Percentiles rank a stretch among this genome's conserved stretches.
Evolutionary conservation across 2,329 filamentous ascomycete species (phyloP).

Genomic region (Fusarium sp.): DNA sequence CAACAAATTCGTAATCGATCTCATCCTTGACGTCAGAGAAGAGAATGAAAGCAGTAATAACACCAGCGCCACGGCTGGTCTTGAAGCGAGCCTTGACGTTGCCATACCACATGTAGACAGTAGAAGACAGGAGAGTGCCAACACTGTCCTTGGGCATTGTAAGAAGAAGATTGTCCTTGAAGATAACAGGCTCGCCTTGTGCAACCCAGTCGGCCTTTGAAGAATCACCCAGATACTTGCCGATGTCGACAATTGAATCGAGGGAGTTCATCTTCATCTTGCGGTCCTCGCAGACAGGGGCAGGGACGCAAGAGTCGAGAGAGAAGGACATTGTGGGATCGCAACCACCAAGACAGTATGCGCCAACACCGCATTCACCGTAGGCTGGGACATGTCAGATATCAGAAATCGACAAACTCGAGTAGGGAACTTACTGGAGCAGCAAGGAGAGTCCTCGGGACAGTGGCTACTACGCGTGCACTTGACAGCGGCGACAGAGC

Average conservation of each 20-base stretch:
- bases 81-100: slow-evolving; percentile 88
- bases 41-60: slow-evolving; percentile 97
- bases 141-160: slow-evolving; percentile 90
- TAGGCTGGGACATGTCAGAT: slow-evolving; percentile 72
- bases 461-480: slow-evolving; percentile 70
- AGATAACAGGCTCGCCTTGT: slow-evolving; percentile 77
- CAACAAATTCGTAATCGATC: slow-evolving; percentile 97
- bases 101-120: slow-evolving; percentile 96
- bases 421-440: slow-evolving; percentile 71
- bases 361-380: slow-evolving; percentile 90
- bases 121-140: slow-evolving; percentile 86
- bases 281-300: slow-evolving; percentile 81
- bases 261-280: slow-evolving; percentile 80
- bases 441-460: slow-evolving; percentile 78
- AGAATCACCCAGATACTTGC: slow-evolving; percentile 87
- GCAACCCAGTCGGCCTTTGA: slow-evolving; percentile 87
- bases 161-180: slow-evolving; percentile 78
- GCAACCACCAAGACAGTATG: slow-evolving; percentile 95
- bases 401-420: not conserved
- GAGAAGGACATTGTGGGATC: slow-evolving; percentile 86
- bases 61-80: slow-evolving; percentile 85
- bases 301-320: slow-evolving; percentile 86
- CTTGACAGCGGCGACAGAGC: slow-evolving; percentile 46
- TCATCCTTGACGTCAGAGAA: slow-evolving; percentile 97
- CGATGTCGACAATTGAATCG: slow-evolving; percentile 74